Evolutionary conservation across 2,329 filamentous ascomycete species (phyloP).

Genomic region (Endocalyx cinctus): DNA sequence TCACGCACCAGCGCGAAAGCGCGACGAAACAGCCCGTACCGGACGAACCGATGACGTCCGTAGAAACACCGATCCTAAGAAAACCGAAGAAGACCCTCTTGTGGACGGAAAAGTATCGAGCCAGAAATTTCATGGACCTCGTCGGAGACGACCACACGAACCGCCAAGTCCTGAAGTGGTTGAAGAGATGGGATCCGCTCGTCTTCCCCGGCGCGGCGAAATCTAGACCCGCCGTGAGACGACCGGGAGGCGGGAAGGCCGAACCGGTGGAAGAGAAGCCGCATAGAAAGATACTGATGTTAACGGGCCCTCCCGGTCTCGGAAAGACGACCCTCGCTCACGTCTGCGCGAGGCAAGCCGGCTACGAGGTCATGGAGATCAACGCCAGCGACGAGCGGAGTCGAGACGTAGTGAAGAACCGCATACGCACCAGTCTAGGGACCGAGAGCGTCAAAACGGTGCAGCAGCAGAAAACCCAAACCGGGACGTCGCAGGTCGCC

Average conservation of each 20-base stretch:
- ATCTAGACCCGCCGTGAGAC: slow-evolving; percentile 44
- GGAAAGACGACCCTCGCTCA: slow-evolving; percentile 96
- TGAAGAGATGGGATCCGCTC: slow-evolving; percentile 89
- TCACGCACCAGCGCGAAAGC: slow-evolving; percentile 35
- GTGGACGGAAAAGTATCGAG: slow-evolving; percentile 98
- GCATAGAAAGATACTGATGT: slow-evolving; percentile 81
- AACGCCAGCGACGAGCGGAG: slow-evolving; percentile 97
- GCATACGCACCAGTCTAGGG: slow-evolving; percentile 85
- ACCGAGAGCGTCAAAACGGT: slow-evolving; percentile 89
- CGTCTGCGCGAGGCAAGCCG: slow-evolving; percentile 90
- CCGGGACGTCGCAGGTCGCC: slow-evolving; percentile 62
- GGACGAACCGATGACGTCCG: slow-evolving; percentile 35
- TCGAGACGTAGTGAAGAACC: slow-evolving; percentile 79
- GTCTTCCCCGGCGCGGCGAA: slow-evolving; percentile 78
- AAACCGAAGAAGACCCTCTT: slow-evolving; percentile 54
- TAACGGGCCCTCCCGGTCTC: slow-evolving; percentile 87
- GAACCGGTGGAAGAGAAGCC: slow-evolving; percentile 63
- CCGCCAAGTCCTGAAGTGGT: slow-evolving; percentile 81
- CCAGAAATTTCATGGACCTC: slow-evolving; percentile 84
- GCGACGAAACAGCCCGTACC: slow-evolving; percentile 17
- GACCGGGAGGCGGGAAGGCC: slow-evolving; percentile 41
- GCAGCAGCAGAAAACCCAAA: slow-evolving; percentile 48
- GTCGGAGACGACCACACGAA: slow-evolving; percentile 95
- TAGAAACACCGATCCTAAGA: slow-evolving; percentile 34
- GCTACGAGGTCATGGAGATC: slow-evolving; percentile 95